These are phyloP conservation scores for Tarenaya hassleriana DNA, from an alignment of 345 rosid genomes.

Conservation along the genomic window DNA sequence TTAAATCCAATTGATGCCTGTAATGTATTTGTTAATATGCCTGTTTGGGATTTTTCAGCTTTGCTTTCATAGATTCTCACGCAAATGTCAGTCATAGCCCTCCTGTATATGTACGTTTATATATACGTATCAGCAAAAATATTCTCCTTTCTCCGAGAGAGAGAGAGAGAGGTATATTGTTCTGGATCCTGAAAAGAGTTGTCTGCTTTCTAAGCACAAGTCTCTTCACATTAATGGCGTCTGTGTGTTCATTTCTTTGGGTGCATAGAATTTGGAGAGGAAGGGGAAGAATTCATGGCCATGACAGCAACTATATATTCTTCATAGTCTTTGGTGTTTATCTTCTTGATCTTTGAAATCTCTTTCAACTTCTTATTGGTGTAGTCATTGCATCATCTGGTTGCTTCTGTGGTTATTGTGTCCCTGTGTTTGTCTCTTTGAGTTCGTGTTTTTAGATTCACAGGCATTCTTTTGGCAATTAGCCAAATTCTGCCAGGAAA, in stretches of 20 bases:
- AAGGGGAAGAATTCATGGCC: slow-evolving; percentile 34
- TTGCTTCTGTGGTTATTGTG: slow-evolving; percentile 4
- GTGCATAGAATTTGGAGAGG: slow-evolving; percentile 20
- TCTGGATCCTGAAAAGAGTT: too few relatives aligned
- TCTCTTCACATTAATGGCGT: slow-evolving; percentile 34
- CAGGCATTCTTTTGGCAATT: too few relatives aligned
- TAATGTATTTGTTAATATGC: slow-evolving; percentile 21
- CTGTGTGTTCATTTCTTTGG: slow-evolving; percentile 33
- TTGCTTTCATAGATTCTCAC: slow-evolving; percentile 11
- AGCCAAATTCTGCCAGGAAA: too few relatives aligned
- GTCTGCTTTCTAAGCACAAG: slow-evolving; percentile 19
- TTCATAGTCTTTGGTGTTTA: slow-evolving; percentile 18
- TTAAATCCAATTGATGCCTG: slow-evolving; percentile 13
- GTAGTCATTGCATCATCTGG: slow-evolving; percentile 33
- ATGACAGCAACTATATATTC: slow-evolving; percentile 49
- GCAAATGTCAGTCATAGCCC: slow-evolving; percentile 16
- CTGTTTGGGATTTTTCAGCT: slow-evolving; percentile 2
- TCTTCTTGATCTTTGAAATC: slow-evolving; percentile 32
- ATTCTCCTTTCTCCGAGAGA: slow-evolving; percentile 10
- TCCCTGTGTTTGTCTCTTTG: not conserved
- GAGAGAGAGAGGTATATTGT: too few relatives aligned
- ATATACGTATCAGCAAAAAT: not conserved
- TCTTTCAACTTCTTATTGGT: slow-evolving; percentile 32
- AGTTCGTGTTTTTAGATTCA: too few relatives aligned
- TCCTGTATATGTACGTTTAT: too few relatives aligned